phyloP scores from a whole-genome alignment of 2,329 filamentous ascomycete genomes.

The Fusarium coffeatum region DNA sequence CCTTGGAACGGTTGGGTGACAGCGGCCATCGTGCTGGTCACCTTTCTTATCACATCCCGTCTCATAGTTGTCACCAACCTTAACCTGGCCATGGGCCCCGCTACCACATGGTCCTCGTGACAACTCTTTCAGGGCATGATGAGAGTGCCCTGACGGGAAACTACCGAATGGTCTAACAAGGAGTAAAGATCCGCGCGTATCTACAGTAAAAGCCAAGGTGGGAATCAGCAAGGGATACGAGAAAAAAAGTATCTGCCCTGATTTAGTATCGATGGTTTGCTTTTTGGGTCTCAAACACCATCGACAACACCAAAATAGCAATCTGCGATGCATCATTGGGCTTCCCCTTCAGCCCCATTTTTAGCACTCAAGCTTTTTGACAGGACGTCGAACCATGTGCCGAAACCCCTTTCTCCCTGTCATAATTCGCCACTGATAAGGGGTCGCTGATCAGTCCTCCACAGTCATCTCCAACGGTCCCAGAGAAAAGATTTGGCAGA shows the following conservation, averaged over 20 bases:
- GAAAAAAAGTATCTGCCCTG: constrained; percentile 21
- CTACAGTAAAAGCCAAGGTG: constrained; percentile 16
- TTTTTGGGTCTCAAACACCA: constrained; percentile 25
- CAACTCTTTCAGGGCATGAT: constrained; percentile 35
- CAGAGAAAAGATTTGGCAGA: constrained; percentile 32
- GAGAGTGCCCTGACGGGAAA: constrained; percentile 38
- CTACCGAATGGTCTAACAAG: constrained; percentile 28
- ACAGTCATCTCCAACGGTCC: constrained; percentile 19
- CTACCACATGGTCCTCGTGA: constrained; percentile 44
- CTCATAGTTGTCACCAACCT: constrained; percentile 24
- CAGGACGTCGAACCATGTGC: constrained; percentile 6
- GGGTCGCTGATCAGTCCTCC: constrained; percentile 24
- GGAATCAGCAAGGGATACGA: constrained; percentile 17
- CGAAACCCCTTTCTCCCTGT: constrained; percentile 33
- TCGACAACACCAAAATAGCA: constrained; percentile 34
- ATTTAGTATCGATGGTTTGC: constrained; percentile 24
- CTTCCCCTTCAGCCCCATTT: constrained; percentile 21
- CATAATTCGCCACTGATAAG: constrained; percentile 41
- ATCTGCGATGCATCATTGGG: constrained; percentile 32
- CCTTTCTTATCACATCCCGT: constrained; percentile 38
- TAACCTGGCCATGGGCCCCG: constrained; percentile 35
- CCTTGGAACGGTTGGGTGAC: constrained; percentile 30
- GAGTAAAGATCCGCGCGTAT: constrained; percentile 35
- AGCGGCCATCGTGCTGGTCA: constrained; percentile 31
- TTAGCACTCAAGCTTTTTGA: constrained; percentile 16